Base-by-base conservation (phyloP, 1,284 basidiomycete genomes). In the Calocybe gambosa region DNA sequence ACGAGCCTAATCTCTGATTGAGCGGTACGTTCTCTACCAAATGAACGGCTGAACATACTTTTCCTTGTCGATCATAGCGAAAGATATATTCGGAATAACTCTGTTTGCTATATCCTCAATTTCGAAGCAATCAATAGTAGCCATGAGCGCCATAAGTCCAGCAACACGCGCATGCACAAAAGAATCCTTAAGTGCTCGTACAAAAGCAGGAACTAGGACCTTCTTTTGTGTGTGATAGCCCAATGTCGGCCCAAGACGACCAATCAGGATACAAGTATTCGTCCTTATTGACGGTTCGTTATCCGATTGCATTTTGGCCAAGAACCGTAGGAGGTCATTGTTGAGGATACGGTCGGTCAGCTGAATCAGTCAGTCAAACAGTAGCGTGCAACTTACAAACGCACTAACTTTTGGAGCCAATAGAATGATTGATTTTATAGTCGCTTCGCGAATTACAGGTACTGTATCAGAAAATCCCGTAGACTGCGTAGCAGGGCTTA, bases 241-340 rank as follows among this genome's bases (percentile, higher is more conserved):
- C 1, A 99, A 72, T 2, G 80, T 79, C 0, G 92, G 92, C 0
- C 89, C 92, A 2, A 99, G 76, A 8, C 94, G 79, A 7, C 95
- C 95, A 36, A 99, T 82, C 3, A 99, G 79, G 55, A 99, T 96
- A 60, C 93, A 98, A 0, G 95, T 97, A 62, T 99, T 99, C 10
- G 95, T 99, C 35, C 96, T 82, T 58, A 99, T 97, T 1, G 93
- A 94, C 0, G 94, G 80, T 66, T 98, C 95, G 0, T 84, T 72
- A 61, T 99, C 95, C 15, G 79, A 82, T 69, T 99, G 96, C 66
- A 91, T 89, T 57, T 91, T 91, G 1, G 95, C 95, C 15, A 99
- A 80, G 52, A 90, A 79, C 2, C 94, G 86, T 1, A 99, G 78
- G 23, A 99, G 80, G 51, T 99, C 96, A 56, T 99, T 99, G 69